Percentiles rank a stretch among this genome's conserved stretches.
These are phyloP conservation scores for Brassica incana DNA, from an alignment of 345 rosid genomes.

Conservation along the genomic window DNA sequence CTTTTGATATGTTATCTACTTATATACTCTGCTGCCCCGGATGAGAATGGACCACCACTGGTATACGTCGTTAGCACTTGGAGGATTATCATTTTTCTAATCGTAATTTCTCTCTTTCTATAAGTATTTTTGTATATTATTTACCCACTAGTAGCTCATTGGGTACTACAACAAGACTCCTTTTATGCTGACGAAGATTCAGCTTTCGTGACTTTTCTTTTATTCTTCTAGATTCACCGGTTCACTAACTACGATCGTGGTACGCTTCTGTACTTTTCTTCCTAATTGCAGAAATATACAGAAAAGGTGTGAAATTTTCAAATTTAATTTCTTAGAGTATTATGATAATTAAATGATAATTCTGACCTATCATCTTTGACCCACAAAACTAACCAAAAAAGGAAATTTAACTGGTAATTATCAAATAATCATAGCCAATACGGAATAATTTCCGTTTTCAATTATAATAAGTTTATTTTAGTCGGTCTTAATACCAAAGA, in stretches of 20 bases:
- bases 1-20: too few relatives aligned
- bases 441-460: neutral
- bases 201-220: slow-evolving; percentile 27
- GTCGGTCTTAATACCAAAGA: neutral
- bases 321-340: neutral
- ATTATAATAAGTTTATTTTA: neutral
- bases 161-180: slow-evolving; percentile 24
- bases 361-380: neutral
- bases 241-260: slow-evolving; percentile 31
- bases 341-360: neutral
- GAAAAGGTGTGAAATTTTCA: neutral
- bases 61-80: slow-evolving; percentile 11
- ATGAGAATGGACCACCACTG: too few relatives aligned
- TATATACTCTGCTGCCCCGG: too few relatives aligned
- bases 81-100: neutral
- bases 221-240: slow-evolving; percentile 37
- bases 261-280: slow-evolving; percentile 37
- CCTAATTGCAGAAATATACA: neutral
- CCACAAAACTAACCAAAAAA: neutral
- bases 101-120: neutral
- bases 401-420: neutral
- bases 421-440: neutral
- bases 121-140: neutral
- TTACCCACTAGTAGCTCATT: slow-evolving; percentile 24
- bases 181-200: slow-evolving; percentile 36